These are phyloP conservation scores for Coccomyxa sp. DNA, from an alignment of 139 green algal species.

Conservation along the genomic window DNA sequence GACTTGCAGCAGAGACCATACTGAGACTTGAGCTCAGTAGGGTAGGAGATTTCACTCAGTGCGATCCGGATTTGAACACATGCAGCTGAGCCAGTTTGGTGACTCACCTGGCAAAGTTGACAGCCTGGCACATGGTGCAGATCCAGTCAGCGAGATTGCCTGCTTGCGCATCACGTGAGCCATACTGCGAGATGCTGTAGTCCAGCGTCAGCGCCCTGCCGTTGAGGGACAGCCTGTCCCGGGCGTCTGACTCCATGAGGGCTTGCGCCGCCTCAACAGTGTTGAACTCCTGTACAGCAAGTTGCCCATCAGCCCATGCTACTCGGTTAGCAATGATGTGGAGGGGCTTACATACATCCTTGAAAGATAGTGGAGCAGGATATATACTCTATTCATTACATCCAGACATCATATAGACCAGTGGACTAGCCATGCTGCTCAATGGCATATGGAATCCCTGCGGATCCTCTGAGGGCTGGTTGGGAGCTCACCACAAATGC, in stretches of 20 bases:
- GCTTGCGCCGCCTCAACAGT: constrained; percentile 30
- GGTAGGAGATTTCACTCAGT: too few species aligned
- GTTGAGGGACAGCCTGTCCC: constrained; percentile 13
- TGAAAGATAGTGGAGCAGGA: too few species aligned
- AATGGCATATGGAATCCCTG: too few species aligned
- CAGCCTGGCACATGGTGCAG: constrained; percentile 55
- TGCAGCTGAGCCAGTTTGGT: too few species aligned
- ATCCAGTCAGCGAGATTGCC: constrained; percentile 48
- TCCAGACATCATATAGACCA: too few species aligned
- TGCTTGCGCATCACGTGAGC: background rate
- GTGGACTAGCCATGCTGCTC: too few species aligned
- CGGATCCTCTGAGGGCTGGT: background rate
- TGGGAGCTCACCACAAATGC: constrained; percentile 41
- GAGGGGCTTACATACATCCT: too few species aligned
- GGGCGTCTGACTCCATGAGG: constrained; percentile 48
- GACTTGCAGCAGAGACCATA: too few species aligned
- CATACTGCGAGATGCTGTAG: constrained; percentile 36
- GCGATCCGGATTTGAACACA: too few species aligned
- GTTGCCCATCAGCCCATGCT: background rate
- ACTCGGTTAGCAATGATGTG: background rate
- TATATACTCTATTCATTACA: too few species aligned
- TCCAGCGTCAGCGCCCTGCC: constrained; percentile 38
- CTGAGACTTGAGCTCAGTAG: too few species aligned
- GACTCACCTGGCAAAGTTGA: constrained; percentile 76
- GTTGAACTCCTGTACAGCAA: constrained; percentile 44